Evolutionary conservation across 2,329 filamentous ascomycete species (phyloP), one percentile per base, ranked within the genome.

Genomic region (Chaetothyriales sp.): DNA sequence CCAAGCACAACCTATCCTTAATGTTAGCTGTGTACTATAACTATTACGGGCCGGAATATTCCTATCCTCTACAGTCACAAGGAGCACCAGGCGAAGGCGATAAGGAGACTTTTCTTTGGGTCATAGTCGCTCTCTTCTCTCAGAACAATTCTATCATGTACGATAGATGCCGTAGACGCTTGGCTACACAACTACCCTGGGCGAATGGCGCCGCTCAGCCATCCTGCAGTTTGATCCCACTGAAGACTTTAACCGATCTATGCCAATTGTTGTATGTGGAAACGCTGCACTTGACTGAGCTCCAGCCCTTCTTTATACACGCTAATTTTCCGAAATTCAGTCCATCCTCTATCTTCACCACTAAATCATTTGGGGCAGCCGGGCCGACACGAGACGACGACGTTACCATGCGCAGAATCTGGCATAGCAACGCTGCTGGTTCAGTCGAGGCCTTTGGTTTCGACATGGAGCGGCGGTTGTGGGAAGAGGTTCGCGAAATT

Each of bases 21-120:
- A 60, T 77, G 7, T 68, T 78, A 19, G 68, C 70, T 20, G 65
- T 70, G 0, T 78, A 77, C 61, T 78, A 78, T 65, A 78, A 77
- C 63, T 72, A 72, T 60, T 73, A 73, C 61, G 75, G 75, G 0
- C 73, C 74, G 1, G 60, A 64, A 15, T 68, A 69, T 59, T 78
- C 73, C 62, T 78, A 76, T 56, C 68, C 68, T 0, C 59, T 77
- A 3, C 62, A 72, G 25, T 70, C 65, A 20, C 72, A 74, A 59
- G 66, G 66, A 32, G 65, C 64, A 0, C 60, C 61, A 8, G 70
- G 70, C 20, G 63, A 71, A 52, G 71, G 71, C 20, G 72, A 74
- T 61, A 73, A 73, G 58, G 72, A 75, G 53, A 75, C 71, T 0
- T 73, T 73, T 51, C 54, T 70, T 8, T 67, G 67, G 47, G 71